phyloP scores from a whole-genome alignment of 768 basidiomycete species.

The Tulasnella sp. region DNA sequence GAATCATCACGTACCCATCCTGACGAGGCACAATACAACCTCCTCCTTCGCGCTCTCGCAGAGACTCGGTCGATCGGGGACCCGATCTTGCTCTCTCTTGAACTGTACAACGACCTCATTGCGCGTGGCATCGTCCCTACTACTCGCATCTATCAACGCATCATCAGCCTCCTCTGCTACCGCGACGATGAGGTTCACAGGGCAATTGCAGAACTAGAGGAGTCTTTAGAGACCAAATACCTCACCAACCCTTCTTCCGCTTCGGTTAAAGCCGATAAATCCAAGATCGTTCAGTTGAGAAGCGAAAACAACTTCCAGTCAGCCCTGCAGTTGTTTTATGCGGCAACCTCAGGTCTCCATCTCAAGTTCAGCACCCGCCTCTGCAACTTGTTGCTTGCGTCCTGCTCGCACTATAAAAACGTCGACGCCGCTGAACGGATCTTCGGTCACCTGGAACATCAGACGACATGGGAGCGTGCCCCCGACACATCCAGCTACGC shows the following conservation, averaged over 20 bases:
- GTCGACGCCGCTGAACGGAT: conserved; percentile 60
- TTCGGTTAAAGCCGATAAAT: conserved; percentile 36
- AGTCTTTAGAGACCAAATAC: conserved; percentile 39
- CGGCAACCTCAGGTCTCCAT: conserved; percentile 43
- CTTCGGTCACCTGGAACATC: conserved; percentile 56
- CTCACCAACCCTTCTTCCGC: conserved; percentile 29
- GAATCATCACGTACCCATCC: not conserved
- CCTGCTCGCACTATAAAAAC: conserved; percentile 55
- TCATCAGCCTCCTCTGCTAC: conserved; percentile 59
- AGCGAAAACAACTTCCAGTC: conserved; percentile 66
- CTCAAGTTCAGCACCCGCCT: conserved; percentile 35
- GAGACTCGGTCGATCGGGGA: conserved; percentile 41
- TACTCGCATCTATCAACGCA: conserved; percentile 52
- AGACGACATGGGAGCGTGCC: conserved; percentile 30
- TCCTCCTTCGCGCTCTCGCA: conserved; percentile 53
- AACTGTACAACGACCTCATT: conserved; percentile 71
- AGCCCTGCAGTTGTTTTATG: conserved; percentile 70
- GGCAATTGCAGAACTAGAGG: conserved; percentile 44
- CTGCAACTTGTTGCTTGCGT: conserved; percentile 57
- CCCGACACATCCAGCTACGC: conserved; percentile 42
- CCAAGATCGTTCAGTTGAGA: conserved; percentile 32
- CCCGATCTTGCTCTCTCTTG: conserved; percentile 54
- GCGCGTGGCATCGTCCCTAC: conserved; percentile 59
- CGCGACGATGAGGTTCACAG: conserved; percentile 63
- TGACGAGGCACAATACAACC: conserved; percentile 51